Conservation (phyloP, 2,329 filamentous ascomycete species). For the Pyrenophora tritici-repentis region DNA sequence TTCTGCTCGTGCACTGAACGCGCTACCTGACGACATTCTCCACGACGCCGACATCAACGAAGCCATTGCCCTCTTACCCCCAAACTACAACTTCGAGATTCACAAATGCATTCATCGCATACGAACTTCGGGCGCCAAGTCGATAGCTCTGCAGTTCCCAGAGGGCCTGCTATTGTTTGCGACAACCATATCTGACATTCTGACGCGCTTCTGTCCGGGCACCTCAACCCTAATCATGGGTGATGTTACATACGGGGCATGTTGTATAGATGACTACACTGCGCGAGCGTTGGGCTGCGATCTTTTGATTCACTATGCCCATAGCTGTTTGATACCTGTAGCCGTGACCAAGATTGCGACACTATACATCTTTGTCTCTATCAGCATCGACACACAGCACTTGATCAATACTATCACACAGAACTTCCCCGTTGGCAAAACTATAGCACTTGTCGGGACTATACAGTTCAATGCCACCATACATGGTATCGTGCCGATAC, state of each 20-base stretch:
- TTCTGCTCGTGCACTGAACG: constrained; percentile 81
- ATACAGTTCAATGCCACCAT: constrained; percentile 99
- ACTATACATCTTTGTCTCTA: constrained; percentile 97
- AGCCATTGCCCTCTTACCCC: constrained; percentile 82
- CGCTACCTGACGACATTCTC: constrained; percentile 85
- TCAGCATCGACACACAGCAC: constrained; percentile 90
- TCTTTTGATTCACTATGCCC: constrained; percentile 92
- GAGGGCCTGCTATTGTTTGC: constrained; percentile 94
- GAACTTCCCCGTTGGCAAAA: constrained; percentile 85
- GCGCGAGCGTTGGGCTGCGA: constrained; percentile 93
- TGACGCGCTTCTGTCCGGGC: constrained; percentile 90
- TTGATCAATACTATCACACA: constrained; percentile 83
- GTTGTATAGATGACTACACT: constrained; percentile 98
- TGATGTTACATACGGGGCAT: constrained; percentile 97
- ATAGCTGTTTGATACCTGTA: constrained; percentile 94
- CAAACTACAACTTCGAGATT: constrained; percentile 99
- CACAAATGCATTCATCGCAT: constrained; percentile 98
- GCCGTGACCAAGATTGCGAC: constrained; percentile 97
- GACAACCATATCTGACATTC: constrained; percentile 95
- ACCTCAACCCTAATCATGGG: constrained; percentile 97
- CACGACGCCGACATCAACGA: constrained; percentile 84
- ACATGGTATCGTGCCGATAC: constrained; percentile 76
- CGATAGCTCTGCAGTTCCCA: constrained; percentile 93
- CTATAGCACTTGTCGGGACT: constrained; percentile 89
- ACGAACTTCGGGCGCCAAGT: constrained; percentile 75